Percentiles rank a stretch among this genome's conserved stretches.
phyloP scores from a whole-genome alignment of 208 protist species.

The Leishmania tropica region DNA sequence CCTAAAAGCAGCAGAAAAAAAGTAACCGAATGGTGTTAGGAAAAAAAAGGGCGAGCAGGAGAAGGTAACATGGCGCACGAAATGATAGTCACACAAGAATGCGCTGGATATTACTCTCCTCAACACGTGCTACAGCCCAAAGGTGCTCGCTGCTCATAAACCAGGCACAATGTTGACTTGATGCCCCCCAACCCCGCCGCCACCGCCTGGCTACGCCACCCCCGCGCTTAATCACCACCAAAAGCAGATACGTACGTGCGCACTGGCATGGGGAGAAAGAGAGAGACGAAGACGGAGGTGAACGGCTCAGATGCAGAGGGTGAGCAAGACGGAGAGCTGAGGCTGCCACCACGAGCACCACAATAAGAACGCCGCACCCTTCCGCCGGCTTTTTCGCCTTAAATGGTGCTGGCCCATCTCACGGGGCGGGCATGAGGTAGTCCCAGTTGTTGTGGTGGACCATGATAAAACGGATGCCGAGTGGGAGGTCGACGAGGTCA shows the following conservation, averaged over 20 bases:
- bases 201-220: background rate
- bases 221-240: background rate
- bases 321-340: background rate
- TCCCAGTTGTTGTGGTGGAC: slow-evolving; percentile 64
- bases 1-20: background rate
- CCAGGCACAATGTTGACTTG: background rate
- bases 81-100: background rate
- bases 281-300: background rate
- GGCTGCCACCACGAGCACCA: background rate
- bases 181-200: no score
- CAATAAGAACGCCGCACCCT: background rate
- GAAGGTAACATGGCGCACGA: background rate
- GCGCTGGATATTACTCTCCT: background rate
- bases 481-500: slow-evolving; percentile 42
- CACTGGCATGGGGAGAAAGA: background rate
- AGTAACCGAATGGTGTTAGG: background rate
- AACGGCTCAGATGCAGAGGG: background rate
- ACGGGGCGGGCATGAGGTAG: slow-evolving; percentile 29
- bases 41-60: background rate
- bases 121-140: background rate
- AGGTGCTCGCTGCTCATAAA: background rate
- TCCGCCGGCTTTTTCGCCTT: background rate
- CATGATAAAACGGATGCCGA: slow-evolving; percentile 40
- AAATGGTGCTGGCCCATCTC: background rate
- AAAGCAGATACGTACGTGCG: background rate